A percentile compares a stretch with the other conserved stretches of the same genome.
Conservation (phyloP, 164 flowering plant species). For the Umbellularia californica region DNA sequence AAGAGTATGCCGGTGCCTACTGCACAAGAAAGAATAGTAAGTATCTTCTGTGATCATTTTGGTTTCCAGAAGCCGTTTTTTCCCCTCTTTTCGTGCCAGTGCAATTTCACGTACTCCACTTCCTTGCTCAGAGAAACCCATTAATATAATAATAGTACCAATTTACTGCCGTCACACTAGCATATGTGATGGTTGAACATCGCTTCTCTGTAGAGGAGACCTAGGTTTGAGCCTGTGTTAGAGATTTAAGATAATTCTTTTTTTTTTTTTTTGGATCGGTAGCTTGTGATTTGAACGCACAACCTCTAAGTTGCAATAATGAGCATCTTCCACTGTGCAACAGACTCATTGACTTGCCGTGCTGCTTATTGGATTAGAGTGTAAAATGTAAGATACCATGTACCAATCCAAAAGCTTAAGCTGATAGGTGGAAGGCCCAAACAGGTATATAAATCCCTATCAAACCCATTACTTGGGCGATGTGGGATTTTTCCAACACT, state of each 20-base stretch:
- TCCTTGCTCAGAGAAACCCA: neutral
- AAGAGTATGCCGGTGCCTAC: conserved; percentile 29
- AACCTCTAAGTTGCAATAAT: neutral
- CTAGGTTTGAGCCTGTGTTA: neutral
- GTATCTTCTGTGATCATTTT: conserved; percentile 13
- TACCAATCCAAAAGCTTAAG: too few species aligned
- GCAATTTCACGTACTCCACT: neutral
- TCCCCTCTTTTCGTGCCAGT: neutral
- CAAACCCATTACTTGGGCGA: neutral
- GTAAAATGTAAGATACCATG: too few species aligned
- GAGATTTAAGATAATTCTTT: too few species aligned
- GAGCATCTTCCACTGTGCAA: neutral
- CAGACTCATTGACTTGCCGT: too few species aligned
- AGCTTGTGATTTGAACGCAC: neutral
- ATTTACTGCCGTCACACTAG: neutral
- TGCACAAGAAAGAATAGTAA: conserved; percentile 53
- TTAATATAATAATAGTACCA: too few species aligned
- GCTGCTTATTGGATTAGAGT: too few species aligned
- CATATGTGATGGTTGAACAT: neutral
- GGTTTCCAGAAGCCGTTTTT: neutral
- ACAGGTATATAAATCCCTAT: too few species aligned
- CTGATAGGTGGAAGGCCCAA: too few species aligned
- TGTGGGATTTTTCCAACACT: too few species aligned
- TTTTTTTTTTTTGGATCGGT: neutral
- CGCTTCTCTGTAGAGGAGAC: neutral